Percentiles rank a stretch among this genome's conserved stretches.
phyloP scores from a whole-genome alignment of 768 basidiomycete genomes.

The Boletus subcaerulescens region DNA sequence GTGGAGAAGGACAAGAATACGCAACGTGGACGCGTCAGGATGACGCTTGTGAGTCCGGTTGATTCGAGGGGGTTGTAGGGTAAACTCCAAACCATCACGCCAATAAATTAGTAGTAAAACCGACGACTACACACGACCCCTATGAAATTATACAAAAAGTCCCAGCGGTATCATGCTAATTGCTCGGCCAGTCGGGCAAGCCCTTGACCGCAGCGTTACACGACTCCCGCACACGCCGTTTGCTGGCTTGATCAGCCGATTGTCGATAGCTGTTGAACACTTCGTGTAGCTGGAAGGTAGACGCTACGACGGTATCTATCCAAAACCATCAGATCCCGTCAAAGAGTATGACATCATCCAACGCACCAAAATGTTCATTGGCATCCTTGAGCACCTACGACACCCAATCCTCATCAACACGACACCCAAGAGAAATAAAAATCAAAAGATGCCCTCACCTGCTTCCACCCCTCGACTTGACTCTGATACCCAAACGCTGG shows the following conservation, averaged over 20 bases:
- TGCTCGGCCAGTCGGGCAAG: slow-evolving; percentile 71
- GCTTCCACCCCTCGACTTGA: slow-evolving; percentile 57
- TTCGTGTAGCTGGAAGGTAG: slow-evolving; percentile 73
- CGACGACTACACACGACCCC: background rate
- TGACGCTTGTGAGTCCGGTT: slow-evolving; percentile 69
- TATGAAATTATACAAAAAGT: background rate
- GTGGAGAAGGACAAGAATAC: slow-evolving; percentile 96
- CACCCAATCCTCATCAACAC: background rate
- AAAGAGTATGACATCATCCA: background rate
- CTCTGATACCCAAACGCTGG: slow-evolving; percentile 45
- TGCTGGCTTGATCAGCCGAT: slow-evolving; percentile 68
- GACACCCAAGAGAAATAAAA: too few species aligned
- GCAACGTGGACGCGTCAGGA: slow-evolving; percentile 84
- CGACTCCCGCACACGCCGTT: slow-evolving; percentile 71
- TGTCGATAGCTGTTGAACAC: slow-evolving; percentile 71
- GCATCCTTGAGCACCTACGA: slow-evolving; percentile 56
- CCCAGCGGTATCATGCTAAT: slow-evolving; percentile 8
- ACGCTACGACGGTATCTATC: slow-evolving; percentile 54
- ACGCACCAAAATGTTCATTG: slow-evolving; percentile 48
- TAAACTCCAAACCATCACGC: background rate
- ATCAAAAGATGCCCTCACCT: slow-evolving; percentile 39
- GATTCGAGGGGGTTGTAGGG: slow-evolving; percentile 45
- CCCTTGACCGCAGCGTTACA: slow-evolving; percentile 70
- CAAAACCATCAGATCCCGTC: background rate
- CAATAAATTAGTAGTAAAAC: slow-evolving; percentile 5